These are phyloP conservation scores for Oryza rufipogon DNA, from an alignment of 176 grass and related monocot genomes.

Conservation along the genomic window DNA sequence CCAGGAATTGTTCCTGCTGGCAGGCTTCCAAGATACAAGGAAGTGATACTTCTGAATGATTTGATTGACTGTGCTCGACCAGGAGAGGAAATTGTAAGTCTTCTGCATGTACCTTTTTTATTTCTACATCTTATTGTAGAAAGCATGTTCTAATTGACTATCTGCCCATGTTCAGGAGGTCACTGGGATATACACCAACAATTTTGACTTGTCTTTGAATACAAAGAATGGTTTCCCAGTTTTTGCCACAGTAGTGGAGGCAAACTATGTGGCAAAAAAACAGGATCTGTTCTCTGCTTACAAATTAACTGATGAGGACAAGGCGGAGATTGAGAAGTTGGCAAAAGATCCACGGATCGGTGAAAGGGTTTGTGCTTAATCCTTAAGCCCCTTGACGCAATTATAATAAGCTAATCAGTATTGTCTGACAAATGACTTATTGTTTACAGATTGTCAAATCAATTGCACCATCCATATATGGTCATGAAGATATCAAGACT, in stretches of 20 bases:
- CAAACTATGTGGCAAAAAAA: constrained; percentile 94
- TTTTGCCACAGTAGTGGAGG: constrained; percentile 94
- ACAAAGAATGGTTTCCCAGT: constrained; percentile 99
- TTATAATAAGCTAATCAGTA: constrained; percentile 13
- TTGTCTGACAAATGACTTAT: constrained; percentile 18
- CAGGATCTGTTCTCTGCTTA: constrained; percentile 98
- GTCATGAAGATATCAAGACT: constrained; percentile 98
- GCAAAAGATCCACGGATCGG: constrained; percentile 93
- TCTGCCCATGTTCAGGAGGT: constrained; percentile 74
- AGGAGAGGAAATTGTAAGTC: constrained; percentile 97
- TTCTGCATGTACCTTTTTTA: constrained; percentile 15
- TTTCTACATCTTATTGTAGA: constrained; percentile 10
- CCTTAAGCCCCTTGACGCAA: constrained; percentile 28
- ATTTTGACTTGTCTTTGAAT: constrained; percentile 97
- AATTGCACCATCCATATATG: constrained; percentile 98
- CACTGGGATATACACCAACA: constrained; percentile 97
- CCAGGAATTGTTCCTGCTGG: constrained; percentile 98
- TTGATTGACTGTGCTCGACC: constrained; percentile 95
- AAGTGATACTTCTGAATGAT: constrained; percentile 99
- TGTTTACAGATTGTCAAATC: constrained; percentile 82
- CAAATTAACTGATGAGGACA: constrained; percentile 97
- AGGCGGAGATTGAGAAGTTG: constrained; percentile 94
- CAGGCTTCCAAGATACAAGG: constrained; percentile 98
- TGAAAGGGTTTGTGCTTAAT: constrained; percentile 77
- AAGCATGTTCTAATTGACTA: constrained; percentile 12